A percentile compares a stretch with the other conserved stretches of the same genome.
Conservation (phyloP, 2,329 filamentous ascomycete species). For the Shiraia bambusicola region DNA sequence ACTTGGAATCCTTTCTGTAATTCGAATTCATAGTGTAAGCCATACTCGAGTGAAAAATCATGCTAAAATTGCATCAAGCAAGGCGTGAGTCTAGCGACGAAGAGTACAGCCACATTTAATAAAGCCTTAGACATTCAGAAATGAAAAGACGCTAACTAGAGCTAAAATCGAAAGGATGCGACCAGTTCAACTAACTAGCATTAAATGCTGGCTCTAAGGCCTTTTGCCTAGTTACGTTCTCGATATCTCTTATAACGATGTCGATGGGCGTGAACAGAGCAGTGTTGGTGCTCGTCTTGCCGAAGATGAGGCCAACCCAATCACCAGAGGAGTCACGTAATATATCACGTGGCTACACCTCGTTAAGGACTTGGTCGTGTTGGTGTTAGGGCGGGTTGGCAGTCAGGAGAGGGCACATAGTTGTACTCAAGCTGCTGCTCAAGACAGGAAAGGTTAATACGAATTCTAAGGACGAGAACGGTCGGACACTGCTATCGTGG, state of each 20-base stretch:
- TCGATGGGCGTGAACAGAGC: constrained; percentile 1
- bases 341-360: too few species aligned
- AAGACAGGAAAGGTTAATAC: background rate
- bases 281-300: background rate
- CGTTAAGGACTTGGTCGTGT: too few species aligned
- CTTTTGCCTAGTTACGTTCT: constrained; percentile 1
- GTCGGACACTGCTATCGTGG: background rate
- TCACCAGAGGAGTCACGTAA: background rate
- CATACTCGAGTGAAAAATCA: too few species aligned
- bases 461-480: background rate
- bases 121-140: too few species aligned
- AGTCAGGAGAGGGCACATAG: background rate
- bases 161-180: too few species aligned
- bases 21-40: too few species aligned
- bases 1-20: too few species aligned
- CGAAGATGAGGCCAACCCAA: constrained; percentile 4
- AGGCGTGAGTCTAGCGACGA: too few species aligned
- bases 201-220: background rate
- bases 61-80: too few species aligned
- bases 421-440: background rate
- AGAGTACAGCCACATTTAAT: too few species aligned
- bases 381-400: too few species aligned
- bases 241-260: constrained; percentile 1
- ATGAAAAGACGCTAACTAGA: too few species aligned
- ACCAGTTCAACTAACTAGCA: background rate